phyloP scores from a whole-genome alignment of 2,329 filamentous ascomycete species.

The Ophiobolus disseminans region DNA sequence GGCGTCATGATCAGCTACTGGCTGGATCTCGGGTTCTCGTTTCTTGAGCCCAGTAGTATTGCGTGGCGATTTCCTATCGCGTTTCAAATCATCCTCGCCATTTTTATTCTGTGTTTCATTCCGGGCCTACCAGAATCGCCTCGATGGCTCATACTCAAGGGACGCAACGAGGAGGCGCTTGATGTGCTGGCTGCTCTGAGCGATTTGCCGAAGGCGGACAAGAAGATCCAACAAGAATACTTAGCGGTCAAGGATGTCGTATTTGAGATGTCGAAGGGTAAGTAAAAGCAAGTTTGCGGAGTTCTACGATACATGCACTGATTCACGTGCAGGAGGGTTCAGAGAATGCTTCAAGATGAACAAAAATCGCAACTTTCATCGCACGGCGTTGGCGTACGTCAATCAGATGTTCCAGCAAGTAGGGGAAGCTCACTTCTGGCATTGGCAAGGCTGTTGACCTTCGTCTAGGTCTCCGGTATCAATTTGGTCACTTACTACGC shows the following conservation, averaged over 20 bases:
- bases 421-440: not conserved
- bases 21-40: constrained; percentile 56
- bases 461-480: constrained; percentile 54
- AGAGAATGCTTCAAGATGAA: constrained; percentile 65
- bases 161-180: constrained; percentile 54
- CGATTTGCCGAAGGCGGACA: constrained; percentile 49
- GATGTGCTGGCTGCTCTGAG: constrained; percentile 48
- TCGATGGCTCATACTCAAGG: constrained; percentile 62
- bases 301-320: too few relatives aligned
- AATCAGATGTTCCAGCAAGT: constrained; percentile 57
- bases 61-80: constrained; percentile 61
- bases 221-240: constrained; percentile 46
- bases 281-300: too few relatives aligned
- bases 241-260: constrained; percentile 48
- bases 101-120: constrained; percentile 59
- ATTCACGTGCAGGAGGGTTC: too few relatives aligned
- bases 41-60: constrained; percentile 53
- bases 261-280: constrained; percentile 51
- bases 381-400: constrained; percentile 52
- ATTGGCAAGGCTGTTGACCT: constrained; percentile 53
- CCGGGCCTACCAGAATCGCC: constrained; percentile 53
- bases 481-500: constrained; percentile 54
- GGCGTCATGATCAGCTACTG: constrained; percentile 54
- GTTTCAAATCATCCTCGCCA: constrained; percentile 64
- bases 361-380: constrained; percentile 54